Evolutionary conservation across 2,329 filamentous ascomycete genomes (phyloP), one percentile per base, ranked within the genome.

Genomic region (Colletotrichum cereale): DNA sequence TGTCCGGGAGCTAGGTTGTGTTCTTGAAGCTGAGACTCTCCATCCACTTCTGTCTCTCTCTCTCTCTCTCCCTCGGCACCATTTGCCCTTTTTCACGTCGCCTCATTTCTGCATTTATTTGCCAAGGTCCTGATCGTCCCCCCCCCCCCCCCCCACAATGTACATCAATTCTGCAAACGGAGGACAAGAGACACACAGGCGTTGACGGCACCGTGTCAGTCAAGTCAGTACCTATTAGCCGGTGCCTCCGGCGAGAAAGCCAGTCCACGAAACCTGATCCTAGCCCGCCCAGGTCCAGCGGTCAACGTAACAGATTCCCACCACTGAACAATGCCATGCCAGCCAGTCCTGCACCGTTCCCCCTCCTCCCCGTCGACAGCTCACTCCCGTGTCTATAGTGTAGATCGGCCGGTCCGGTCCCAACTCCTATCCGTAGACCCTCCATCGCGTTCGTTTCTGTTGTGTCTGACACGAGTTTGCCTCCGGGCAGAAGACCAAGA

Each of bases 341-440:
- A n/a, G n/a, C n/a, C n/a, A n/a, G 55, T 61, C 58, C 38, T 50
- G 68, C 57, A 67, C 64, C 68, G 67, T 58, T 56, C 58, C 64
- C 68, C 38, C 5, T n/a, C n/a, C 38, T 52, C 67, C 64, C 64
- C 68, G 44, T 71, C 68, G 57, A 67, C 64, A 67, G 64, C 68
- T 71, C 68, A 71, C 42, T 42, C 60, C n/a, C 16, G n/a, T 18
- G 40, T 42, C 40, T 42, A 7, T 42, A 18, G 38, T 40, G 5
- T 40, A 5, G 21, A 71, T 71, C 64, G 52, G 68, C 52, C 44
- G 55, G 60, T 62, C 63, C 42, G 40, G 52, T 29, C 36, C 38
- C 42, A 36, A 26, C 66, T 42, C 52, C 52, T 50, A n/a, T 36
- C 60, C 31, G n/a, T 34, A n/a, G 14, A 34, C 29, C 53, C 40